Evolutionary conservation across 495 filamentous ascomycete species (phyloP), one percentile per base, ranked within the genome.

Genomic region (Lasiosphaeria hispida): DNA sequence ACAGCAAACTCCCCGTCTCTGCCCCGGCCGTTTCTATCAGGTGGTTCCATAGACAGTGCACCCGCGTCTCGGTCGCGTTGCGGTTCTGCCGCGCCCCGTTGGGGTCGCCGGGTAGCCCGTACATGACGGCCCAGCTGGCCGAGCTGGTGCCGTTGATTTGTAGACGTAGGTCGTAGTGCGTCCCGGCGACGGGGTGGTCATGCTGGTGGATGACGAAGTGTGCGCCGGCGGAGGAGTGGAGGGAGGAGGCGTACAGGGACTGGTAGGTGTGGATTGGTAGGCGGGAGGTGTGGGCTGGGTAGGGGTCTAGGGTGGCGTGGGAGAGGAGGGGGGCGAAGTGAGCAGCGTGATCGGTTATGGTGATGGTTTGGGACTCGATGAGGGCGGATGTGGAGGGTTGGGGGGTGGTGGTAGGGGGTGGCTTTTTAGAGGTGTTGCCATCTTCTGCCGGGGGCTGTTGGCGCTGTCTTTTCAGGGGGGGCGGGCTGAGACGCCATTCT

Each of bases 121-220:
- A 53, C 77, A 87, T 86, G 41, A 88, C 75, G 0, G 85, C 81
- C 75, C 83, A 89, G 57, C 79, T 83, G 7, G 83, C 77, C 4
- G 81, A 82, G 62, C 85, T 88, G 1, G 82, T 77, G 49, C 78
- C 75, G 11, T 82, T 87, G 66, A 88, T 84, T 65, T 89, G 85
- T 2, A 89, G 70, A 11, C 85, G 76, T 4, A 89, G 70, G 66
- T 88, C 86, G 70, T 87, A 85, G 56, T 86, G 82, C 0, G 77
- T 72, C 10, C 86, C 85, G 11, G 85, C 82, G 8, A 86, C 71
- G 3, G 85, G 85, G 67, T 88, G 86, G 58, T 88, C 86, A 63
- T 89, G 86, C 63, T 88, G 86, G 65, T 87, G 83, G 30, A 88
- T 75, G 36, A 88, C 77, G 59, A 87, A 87, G 62, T 88, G 85